Base-by-base conservation (phyloP, 2,329 filamentous ascomycete genomes). In the Madurella fahalii region DNA sequence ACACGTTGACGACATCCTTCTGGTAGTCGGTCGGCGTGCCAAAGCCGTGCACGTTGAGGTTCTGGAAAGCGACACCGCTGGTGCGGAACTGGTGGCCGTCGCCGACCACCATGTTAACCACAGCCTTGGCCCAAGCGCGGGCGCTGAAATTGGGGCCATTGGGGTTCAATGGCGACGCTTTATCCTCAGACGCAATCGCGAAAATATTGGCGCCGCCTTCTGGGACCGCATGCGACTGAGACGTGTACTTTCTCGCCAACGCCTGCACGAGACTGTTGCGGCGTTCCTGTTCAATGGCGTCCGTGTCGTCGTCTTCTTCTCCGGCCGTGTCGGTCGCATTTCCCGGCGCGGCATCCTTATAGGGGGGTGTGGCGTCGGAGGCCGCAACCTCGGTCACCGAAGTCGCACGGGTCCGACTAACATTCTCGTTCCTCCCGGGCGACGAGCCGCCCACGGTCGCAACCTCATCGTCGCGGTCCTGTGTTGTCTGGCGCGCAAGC, bases 21-120 rank as follows among this genome's bases (percentile, higher is more conserved):
- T 90, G 86, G 68, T 85, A 89, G 67, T 89, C 86, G 1, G 85
- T 87, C 0, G 81, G 75, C 40, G 78, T 79, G 43, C 85, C 85
- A 62, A 79, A 89, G 40, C 86, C 85, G 64, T 84, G 82, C 5
- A 88, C 83, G 57, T 81, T 87, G 53, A 90, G 73, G 64, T 88
- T 79, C 68, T 82, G 79, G 72, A 86, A 89, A 48, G 78, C 76
- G 43, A 90, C 76, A 45, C 86, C 86, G 0, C 82, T 78, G 13
- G 80, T 81, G 63, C 85, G 79, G 67, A 83, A 83, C 13, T 71
- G 67, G 59, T 76, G 73, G 50, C 81, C 84, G 54, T 80, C 77
- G 57, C 71, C 74, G 32, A 75, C 73, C 44, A 76, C 73, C 57
- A 81, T 69, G 57, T 76, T 74, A 32, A 83, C 78, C 9, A 86